Evolutionary conservation across 441 rosid genomes (phyloP).

Genomic region (Kokia cookei): DNA sequence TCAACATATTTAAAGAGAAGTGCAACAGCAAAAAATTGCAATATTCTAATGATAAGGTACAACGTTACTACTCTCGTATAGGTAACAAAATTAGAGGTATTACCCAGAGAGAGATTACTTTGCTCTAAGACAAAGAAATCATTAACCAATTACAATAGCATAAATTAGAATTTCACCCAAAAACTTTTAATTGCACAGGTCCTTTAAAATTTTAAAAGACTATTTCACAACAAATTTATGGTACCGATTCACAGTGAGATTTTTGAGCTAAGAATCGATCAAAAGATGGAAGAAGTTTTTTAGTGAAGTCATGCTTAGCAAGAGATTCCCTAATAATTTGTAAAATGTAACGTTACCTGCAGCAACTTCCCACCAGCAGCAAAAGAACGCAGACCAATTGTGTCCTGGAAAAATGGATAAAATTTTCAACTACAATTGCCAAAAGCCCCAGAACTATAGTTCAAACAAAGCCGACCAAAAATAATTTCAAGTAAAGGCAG

Average conservation of each 20-base stretch:
- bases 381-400: conserved; percentile 93
- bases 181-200: neutral
- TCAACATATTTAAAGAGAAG: neutral
- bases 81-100: neutral
- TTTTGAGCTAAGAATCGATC: neutral
- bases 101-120: neutral
- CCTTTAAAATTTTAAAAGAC: neutral
- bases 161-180: neutral
- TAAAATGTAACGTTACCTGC: conserved; percentile 50
- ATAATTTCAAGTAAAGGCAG: neutral
- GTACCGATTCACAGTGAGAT: neutral
- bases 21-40: neutral
- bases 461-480: no score
- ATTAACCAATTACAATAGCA: no score
- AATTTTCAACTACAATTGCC: neutral
- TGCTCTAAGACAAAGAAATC: neutral
- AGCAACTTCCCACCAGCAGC: conserved; percentile 97
- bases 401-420: conserved; percentile 46
- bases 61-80: neutral
- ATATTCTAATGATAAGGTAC: neutral
- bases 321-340: no score
- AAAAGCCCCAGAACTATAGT: neutral
- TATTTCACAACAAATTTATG: neutral
- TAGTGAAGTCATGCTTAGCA: no score
- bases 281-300: no score